These are phyloP conservation scores for Atractiella rhizophila DNA, from an alignment of 768 basidiomycete genomes.

Conservation along the genomic window DNA sequence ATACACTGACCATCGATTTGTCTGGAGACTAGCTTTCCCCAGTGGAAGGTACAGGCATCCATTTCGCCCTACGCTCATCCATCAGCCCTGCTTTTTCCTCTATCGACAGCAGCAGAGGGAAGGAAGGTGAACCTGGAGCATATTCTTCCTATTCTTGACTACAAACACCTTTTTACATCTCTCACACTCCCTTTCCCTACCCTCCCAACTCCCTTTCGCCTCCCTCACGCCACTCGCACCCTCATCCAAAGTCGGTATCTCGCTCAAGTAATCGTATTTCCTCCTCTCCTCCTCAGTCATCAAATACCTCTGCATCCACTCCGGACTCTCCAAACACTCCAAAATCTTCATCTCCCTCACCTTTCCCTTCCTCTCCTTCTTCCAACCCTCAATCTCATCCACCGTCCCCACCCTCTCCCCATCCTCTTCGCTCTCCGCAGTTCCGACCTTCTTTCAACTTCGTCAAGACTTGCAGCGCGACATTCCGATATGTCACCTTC, in stretches of 20 bases:
- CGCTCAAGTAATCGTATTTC: slow-evolving; percentile 23
- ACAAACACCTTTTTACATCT: slow-evolving; percentile 4
- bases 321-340: background rate
- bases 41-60: slow-evolving; percentile 52
- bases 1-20: slow-evolving; percentile 36
- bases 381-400: slow-evolving; percentile 12
- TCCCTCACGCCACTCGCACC: slow-evolving; percentile 40
- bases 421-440: slow-evolving; percentile 29
- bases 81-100: background rate
- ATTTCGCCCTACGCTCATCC: slow-evolving; percentile 25
- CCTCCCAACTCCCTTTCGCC: slow-evolving; percentile 47
- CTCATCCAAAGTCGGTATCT: slow-evolving; percentile 28
- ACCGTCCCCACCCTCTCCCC: slow-evolving; percentile 19
- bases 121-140: background rate
- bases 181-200: slow-evolving; percentile 23
- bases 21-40: slow-evolving; percentile 42
- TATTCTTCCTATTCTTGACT: background rate
- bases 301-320: slow-evolving; percentile 1
- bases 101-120: background rate
- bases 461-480: slow-evolving; percentile 32
- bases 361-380: slow-evolving; percentile 16
- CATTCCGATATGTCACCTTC: slow-evolving; percentile 61
- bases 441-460: slow-evolving; percentile 34
- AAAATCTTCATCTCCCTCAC: slow-evolving; percentile 10
- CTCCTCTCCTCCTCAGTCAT: background rate